These are phyloP conservation scores for Solanum hybrid DNA, from an alignment of 305 asterid species.

Conservation along the genomic window DNA sequence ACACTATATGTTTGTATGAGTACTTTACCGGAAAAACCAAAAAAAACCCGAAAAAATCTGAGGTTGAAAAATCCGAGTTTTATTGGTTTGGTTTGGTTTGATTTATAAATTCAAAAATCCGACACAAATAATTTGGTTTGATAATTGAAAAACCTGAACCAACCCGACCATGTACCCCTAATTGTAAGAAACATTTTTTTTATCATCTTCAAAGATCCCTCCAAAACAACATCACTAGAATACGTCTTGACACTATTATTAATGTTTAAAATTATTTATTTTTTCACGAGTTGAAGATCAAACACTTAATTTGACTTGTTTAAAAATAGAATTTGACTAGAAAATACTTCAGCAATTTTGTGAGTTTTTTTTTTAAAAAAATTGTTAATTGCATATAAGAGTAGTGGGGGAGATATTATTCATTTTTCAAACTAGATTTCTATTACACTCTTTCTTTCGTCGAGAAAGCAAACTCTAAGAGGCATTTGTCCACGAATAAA, in stretches of 20 bases:
- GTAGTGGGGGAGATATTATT: neutral
- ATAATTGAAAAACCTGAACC: too few species aligned
- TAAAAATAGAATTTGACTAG: neutral
- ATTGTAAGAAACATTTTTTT: neutral
- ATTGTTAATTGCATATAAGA: neutral
- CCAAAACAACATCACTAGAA: neutral
- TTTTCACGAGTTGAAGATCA: neutral
- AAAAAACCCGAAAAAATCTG: too few species aligned
- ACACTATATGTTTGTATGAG: too few species aligned
- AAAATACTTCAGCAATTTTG: neutral
- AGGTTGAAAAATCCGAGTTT: too few species aligned
- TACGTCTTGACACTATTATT: neutral
- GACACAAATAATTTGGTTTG: too few species aligned
- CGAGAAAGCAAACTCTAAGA: neutral
- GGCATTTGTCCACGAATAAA: neutral
- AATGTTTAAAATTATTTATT: neutral
- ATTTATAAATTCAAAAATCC: too few species aligned
- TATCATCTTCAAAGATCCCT: neutral
- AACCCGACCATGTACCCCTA: too few species aligned
- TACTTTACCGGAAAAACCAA: too few species aligned
- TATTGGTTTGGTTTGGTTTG: too few species aligned
- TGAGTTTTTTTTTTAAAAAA: neutral
- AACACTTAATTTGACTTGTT: neutral
- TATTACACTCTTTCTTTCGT: neutral
- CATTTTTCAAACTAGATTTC: neutral